These are phyloP conservation scores for Penicillium psychrofluorescens DNA, from an alignment of 495 filamentous ascomycete species.

Conservation along the genomic window DNA sequence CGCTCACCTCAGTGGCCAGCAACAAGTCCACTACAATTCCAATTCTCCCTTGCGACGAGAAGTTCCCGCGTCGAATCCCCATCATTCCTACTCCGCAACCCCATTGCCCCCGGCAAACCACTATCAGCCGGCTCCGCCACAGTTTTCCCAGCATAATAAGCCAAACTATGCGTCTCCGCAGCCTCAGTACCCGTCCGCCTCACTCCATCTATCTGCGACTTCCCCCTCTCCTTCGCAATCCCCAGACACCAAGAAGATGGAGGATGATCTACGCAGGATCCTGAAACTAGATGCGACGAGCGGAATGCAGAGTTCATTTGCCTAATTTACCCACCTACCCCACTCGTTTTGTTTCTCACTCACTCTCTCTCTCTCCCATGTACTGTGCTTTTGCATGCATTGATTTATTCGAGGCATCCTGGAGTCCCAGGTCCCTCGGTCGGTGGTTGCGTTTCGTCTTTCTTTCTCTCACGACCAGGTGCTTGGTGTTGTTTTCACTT, in stretches of 20 bases:
- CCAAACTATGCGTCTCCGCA: slow-evolving; percentile 14
- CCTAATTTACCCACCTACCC: slow-evolving; percentile 10
- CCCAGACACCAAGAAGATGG: slow-evolving; percentile 40
- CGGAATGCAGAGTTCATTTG: slow-evolving; percentile 33
- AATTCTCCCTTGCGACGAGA: slow-evolving; percentile 21
- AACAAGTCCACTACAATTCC: slow-evolving; percentile 10
- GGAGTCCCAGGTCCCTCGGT: slow-evolving; percentile 13
- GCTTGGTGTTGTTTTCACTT: slow-evolving; percentile 12
- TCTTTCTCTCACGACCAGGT: slow-evolving; percentile 5
- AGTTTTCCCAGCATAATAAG: slow-evolving; percentile 1
- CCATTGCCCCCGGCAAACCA: slow-evolving; percentile 6
- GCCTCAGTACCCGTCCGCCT: slow-evolving; percentile 15
- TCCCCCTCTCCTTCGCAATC: slow-evolving; percentile 19
- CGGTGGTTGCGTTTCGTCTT: slow-evolving; percentile 10
- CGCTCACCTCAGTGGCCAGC: slow-evolving; percentile 6
- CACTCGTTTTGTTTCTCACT: slow-evolving; percentile 1
- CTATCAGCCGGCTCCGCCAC: slow-evolving; percentile 1
- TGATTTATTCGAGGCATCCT: slow-evolving; percentile 10
- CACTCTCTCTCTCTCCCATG: neutral
- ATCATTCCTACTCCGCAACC: neutral
- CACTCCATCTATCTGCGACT: slow-evolving; percentile 15
- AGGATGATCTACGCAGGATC: slow-evolving; percentile 48
- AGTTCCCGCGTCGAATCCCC: slow-evolving; percentile 10
- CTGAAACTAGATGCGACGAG: slow-evolving; percentile 39
- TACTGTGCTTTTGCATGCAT: slow-evolving; percentile 8